phyloP scores from a whole-genome alignment of 805 yeast genomes.

The Scheffersomyces ergatensis region DNA sequence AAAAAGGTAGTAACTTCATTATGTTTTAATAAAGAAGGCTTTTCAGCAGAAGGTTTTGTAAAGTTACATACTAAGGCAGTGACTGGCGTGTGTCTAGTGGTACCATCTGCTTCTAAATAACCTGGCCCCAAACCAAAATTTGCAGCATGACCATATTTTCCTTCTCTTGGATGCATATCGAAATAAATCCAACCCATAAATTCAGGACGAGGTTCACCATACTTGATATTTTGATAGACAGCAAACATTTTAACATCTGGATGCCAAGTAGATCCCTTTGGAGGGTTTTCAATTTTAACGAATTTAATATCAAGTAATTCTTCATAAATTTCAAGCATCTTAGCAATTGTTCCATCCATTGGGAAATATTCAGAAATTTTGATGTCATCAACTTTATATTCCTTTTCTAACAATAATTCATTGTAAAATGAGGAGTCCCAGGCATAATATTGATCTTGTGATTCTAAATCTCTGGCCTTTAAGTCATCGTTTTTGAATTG shows the following conservation, averaged over 20 bases:
- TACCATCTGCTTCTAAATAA: slow-evolving; percentile 46
- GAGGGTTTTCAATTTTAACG: slow-evolving; percentile 43
- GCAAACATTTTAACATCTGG: slow-evolving; percentile 72
- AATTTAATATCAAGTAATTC: slow-evolving; percentile 67
- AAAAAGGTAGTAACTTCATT: slow-evolving; percentile 78
- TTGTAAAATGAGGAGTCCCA: slow-evolving; percentile 78
- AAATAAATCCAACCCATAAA: slow-evolving; percentile 79
- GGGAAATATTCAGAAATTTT: slow-evolving; percentile 80
- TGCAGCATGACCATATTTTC: slow-evolving; percentile 89
- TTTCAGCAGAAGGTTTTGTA: slow-evolving; percentile 65
- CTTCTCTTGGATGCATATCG: slow-evolving; percentile 82
- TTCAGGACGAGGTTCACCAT: slow-evolving; percentile 37
- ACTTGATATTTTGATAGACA: slow-evolving; percentile 59
- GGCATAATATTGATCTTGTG: slow-evolving; percentile 43
- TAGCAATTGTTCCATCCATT: slow-evolving; percentile 58
- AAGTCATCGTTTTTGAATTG: slow-evolving; percentile 54
- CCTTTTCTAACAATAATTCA: slow-evolving; percentile 61
- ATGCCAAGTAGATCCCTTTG: slow-evolving; percentile 63
- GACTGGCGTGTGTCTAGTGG: slow-evolving; percentile 55
- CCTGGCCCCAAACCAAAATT: slow-evolving; percentile 70
- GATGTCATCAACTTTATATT: slow-evolving; percentile 69
- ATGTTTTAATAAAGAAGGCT: slow-evolving; percentile 76
- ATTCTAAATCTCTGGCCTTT: slow-evolving; percentile 39
- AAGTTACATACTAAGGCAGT: slow-evolving; percentile 84
- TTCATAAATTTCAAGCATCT: slow-evolving; percentile 74